A percentile compares a stretch with the other conserved stretches of the same genome.
Conservation (phyloP, 306 rosid genomes). For the Vigna trinervia region DNA sequence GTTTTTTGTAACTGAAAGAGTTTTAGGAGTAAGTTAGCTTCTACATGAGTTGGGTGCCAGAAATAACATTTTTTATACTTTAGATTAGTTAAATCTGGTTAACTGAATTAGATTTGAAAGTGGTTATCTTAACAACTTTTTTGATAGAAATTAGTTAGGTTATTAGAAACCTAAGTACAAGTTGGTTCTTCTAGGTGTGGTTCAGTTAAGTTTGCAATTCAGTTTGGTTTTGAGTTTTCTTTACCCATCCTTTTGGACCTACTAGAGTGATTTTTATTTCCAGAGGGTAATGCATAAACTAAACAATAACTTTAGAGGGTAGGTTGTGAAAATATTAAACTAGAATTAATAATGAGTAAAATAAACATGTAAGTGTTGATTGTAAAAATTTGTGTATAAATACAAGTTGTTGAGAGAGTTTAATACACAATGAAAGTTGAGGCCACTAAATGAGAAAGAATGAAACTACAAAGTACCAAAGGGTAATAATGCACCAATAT, state of each 20-base stretch:
- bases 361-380: not conserved
- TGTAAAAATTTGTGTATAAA: not conserved
- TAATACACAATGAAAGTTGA: not conserved
- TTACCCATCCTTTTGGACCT: not conserved
- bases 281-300: not conserved
- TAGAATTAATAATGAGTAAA: conserved; percentile 5
- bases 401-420: not conserved
- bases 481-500: conserved; percentile 47
- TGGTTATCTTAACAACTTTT: not conserved
- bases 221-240: not conserved
- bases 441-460: not conserved
- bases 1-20: not conserved
- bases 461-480: not conserved
- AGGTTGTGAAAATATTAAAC: not conserved
- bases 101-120: not conserved
- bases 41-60: not conserved
- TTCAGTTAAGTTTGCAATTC: conserved; percentile 6
- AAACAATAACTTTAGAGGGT: not conserved
- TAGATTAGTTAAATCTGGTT: not conserved
- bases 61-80: not conserved
- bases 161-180: not conserved
- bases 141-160: not conserved
- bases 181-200: not conserved
- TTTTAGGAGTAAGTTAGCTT: not conserved
- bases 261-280: not conserved